A percentile compares a stretch with the other conserved stretches of the same genome.
Conservation (phyloP, 192 early-diverging fungal species). For the Coemansia sp. region DNA sequence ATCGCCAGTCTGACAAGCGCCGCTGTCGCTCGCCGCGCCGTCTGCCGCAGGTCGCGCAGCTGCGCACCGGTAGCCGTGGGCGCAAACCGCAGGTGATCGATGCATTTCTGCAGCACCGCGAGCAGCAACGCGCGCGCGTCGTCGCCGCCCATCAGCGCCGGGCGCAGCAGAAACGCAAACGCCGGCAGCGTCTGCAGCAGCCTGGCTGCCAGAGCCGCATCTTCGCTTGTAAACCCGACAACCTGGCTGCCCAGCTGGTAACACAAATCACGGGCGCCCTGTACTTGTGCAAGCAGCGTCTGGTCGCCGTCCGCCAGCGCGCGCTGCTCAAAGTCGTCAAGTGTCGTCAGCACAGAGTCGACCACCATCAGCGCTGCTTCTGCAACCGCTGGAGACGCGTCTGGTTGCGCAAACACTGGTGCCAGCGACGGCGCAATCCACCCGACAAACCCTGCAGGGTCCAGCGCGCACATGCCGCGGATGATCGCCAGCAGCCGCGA, state of each 20-base stretch:
- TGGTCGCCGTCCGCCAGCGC: conserved; percentile 26
- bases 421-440: conserved; percentile 48
- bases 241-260: conserved; percentile 31
- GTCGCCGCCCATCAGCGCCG: conserved; percentile 8
- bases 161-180: conserved; percentile 47
- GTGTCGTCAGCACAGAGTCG: conserved; percentile 32
- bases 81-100: neutral
- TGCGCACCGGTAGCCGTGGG: neutral
- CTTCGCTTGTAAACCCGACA: conserved; percentile 1
- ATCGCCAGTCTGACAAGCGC: conserved; percentile 40
- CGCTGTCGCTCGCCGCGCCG: conserved; percentile 37
- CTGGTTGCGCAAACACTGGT: conserved; percentile 14
- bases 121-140: conserved; percentile 35
- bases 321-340: conserved; percentile 49
- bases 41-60: conserved; percentile 16
- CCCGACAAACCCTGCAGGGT: conserved; percentile 43
- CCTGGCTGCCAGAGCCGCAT: conserved; percentile 6
- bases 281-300: neutral
- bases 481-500: conserved; percentile 35
- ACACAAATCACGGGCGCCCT: conserved; percentile 23
- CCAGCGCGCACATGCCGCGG: conserved; percentile 38
- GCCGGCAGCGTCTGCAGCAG: conserved; percentile 49
- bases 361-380: conserved; percentile 45
- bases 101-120: conserved; percentile 36
- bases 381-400: neutral